These are phyloP conservation scores for Dalbergia cultrata DNA, from an alignment of 306 rosid species.

Conservation along the genomic window DNA sequence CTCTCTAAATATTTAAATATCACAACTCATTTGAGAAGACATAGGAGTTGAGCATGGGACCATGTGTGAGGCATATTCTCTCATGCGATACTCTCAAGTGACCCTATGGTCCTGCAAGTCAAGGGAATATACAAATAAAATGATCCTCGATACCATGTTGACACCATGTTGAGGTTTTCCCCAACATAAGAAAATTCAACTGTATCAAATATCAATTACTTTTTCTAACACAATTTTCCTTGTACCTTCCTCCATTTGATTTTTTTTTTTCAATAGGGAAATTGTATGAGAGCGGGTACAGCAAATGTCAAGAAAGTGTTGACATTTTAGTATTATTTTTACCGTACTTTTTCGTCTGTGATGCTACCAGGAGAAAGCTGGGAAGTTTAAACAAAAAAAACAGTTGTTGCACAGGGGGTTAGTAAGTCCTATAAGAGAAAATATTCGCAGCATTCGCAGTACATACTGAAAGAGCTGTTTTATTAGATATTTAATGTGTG, in stretches of 20 bases:
- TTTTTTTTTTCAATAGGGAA: no score
- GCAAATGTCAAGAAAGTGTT: conserved; percentile 44
- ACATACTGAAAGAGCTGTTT: neutral
- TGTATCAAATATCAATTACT: neutral
- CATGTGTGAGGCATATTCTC: conserved; percentile 51
- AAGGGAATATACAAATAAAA: neutral
- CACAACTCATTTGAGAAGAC: no score
- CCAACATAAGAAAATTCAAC: neutral
- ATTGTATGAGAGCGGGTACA: neutral
- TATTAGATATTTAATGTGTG: no score
- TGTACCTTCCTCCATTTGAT: neutral
- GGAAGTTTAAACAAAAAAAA: neutral
- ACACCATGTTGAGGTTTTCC: conserved; percentile 1
- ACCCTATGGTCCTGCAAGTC: conserved; percentile 22
- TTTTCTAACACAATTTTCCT: neutral
- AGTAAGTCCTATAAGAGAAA: neutral
- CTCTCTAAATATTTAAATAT: no score
- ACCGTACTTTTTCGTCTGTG: neutral
- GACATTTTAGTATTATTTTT: conserved; percentile 34
- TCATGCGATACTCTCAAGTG: neutral
- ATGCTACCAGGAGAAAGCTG: neutral
- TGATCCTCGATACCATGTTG: conserved; percentile 14
- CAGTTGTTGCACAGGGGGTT: neutral
- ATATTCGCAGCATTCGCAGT: neutral
- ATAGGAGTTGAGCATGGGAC: neutral